Evolutionary conservation across 441 rosid genomes (phyloP).

Genomic region (Cnidoscolus chayamansa): DNA sequence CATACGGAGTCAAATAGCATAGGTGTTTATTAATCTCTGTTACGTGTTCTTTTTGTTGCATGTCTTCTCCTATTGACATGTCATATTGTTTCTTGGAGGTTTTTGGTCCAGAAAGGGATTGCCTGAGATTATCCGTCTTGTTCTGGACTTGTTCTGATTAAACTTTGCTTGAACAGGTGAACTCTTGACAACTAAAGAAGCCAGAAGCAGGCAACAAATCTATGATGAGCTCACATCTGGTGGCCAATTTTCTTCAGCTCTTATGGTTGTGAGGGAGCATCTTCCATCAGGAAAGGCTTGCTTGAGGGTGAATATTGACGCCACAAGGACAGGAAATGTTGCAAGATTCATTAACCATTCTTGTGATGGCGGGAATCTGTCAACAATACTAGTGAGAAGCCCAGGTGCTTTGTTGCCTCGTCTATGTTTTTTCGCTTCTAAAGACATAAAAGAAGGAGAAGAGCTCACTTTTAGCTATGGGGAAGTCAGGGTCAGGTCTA

Average conservation of each 20-base stretch:
- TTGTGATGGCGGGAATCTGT: conserved; percentile 82
- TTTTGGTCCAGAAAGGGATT: background rate
- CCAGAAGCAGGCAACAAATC: conserved; percentile 54
- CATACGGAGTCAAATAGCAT: background rate
- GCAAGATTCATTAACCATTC: conserved; percentile 87
- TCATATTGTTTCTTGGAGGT: background rate
- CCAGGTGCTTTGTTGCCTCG: conserved; percentile 63
- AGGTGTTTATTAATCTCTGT: background rate
- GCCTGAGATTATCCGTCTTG: background rate
- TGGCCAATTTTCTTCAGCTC: conserved; percentile 54
- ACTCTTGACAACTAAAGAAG: conserved; percentile 63
- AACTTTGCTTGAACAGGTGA: conserved; percentile 51
- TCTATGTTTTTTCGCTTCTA: conserved; percentile 79
- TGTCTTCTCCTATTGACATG: too few species aligned
- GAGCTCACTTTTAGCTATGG: conserved; percentile 88
- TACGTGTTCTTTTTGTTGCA: background rate
- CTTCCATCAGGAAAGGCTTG: conserved; percentile 85
- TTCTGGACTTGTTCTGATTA: conserved; percentile 15
- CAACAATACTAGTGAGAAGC: conserved; percentile 53
- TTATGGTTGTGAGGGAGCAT: conserved; percentile 83
- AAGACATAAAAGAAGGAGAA: conserved; percentile 53
- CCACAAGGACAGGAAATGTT: conserved; percentile 70
- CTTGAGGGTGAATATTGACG: conserved; percentile 78
- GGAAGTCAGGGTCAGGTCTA: conserved; percentile 43
- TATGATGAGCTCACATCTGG: conserved; percentile 55